phyloP scores from a whole-genome alignment of 2,329 filamentous ascomycete genomes.

The Botrytis sinoallii region DNA sequence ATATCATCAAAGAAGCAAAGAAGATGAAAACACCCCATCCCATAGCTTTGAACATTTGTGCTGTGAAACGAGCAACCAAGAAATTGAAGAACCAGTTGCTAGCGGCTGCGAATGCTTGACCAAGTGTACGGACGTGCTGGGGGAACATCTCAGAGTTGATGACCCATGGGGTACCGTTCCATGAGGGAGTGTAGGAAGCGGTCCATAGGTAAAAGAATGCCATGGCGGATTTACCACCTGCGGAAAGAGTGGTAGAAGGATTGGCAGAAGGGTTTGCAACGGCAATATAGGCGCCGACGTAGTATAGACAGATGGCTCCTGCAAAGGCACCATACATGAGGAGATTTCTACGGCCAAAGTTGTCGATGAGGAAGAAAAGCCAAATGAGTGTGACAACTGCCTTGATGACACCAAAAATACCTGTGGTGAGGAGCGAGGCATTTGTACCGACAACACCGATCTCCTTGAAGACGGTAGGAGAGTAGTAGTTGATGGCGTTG shows the following conservation, averaged over 20 bases:
- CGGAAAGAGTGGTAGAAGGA: slow-evolving; percentile 28
- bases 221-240: slow-evolving; percentile 55
- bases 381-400: slow-evolving; percentile 38
- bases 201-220: slow-evolving; percentile 77
- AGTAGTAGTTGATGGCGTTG: slow-evolving; percentile 34
- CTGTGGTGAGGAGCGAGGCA: slow-evolving; percentile 27
- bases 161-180: slow-evolving; percentile 35
- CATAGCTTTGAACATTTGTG: slow-evolving; percentile 59
- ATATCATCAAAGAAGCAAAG: slow-evolving; percentile 61
- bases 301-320: slow-evolving; percentile 26
- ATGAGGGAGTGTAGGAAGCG: slow-evolving; percentile 33
- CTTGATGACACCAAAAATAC: slow-evolving; percentile 32
- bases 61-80: slow-evolving; percentile 64
- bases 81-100: slow-evolving; percentile 71
- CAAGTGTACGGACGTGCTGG: slow-evolving; percentile 64
- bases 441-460: slow-evolving; percentile 31
- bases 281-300: slow-evolving; percentile 32
- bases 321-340: slow-evolving; percentile 32
- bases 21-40: slow-evolving; percentile 67
- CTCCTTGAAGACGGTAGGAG: slow-evolving; percentile 28
- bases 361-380: slow-evolving; percentile 58
- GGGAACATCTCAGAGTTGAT: slow-evolving; percentile 34
- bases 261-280: slow-evolving; percentile 41
- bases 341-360: slow-evolving; percentile 52
- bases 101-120: slow-evolving; percentile 67